Evolutionary conservation across 139 green algal genomes (phyloP).

Genomic region (Volvox reticuliferus): DNA sequence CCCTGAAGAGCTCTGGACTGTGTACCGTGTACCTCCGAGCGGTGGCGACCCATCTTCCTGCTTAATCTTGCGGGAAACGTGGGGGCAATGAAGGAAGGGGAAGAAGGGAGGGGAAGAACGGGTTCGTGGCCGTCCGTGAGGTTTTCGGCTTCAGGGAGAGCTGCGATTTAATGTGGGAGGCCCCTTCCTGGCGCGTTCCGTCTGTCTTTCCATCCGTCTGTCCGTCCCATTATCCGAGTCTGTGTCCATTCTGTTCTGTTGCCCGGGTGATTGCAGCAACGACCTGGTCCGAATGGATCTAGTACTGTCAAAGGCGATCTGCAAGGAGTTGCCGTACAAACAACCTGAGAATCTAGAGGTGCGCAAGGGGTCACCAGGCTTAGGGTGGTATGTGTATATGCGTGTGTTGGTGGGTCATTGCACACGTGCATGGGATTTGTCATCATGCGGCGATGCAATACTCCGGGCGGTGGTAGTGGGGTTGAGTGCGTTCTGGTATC

Average conservation of each 20-base stretch:
- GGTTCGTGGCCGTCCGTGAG: background rate
- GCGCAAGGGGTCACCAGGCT: background rate
- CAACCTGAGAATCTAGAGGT: background rate
- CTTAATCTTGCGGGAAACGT: too few relatives aligned
- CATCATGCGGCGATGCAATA: too few relatives aligned
- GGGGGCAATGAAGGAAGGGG: too few relatives aligned
- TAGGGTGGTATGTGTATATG: too few relatives aligned
- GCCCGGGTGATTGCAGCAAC: background rate
- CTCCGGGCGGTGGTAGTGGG: too few relatives aligned
- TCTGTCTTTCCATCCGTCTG: background rate
- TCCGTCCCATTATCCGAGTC: background rate
- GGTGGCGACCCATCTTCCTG: too few relatives aligned
- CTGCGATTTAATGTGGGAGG: background rate
- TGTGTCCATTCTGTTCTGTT: background rate
- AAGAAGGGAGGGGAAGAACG: background rate
- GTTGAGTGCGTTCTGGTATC: too few relatives aligned
- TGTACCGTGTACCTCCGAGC: too few relatives aligned
- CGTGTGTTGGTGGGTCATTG: too few relatives aligned
- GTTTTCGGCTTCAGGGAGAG: background rate
- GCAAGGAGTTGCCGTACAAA: background rate
- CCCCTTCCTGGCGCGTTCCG: background rate
- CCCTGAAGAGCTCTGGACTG: too few relatives aligned
- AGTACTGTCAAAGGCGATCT: background rate
- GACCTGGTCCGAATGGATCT: slow-evolving; percentile 17
- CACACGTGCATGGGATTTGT: too few relatives aligned